These are phyloP conservation scores for Apiospora arundinis DNA, from an alignment of 2,329 filamentous ascomycete genomes.

Conservation along the genomic window DNA sequence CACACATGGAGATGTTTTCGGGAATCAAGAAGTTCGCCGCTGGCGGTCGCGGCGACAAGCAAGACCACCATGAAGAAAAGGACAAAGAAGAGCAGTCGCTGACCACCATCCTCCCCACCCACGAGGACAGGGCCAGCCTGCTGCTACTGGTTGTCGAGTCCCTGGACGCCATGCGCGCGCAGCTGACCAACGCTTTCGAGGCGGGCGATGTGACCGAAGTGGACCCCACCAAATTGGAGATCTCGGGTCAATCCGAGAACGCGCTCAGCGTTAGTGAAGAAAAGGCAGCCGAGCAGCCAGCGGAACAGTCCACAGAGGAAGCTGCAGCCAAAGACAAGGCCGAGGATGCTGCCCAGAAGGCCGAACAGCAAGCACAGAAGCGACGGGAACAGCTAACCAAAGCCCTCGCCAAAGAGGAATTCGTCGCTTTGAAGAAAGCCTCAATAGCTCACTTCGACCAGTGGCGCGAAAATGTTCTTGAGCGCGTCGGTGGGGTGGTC, in stretches of 20 bases:
- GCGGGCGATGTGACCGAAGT: conserved; percentile 11
- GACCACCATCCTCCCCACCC: conserved; percentile 29
- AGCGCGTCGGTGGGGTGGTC: conserved; percentile 38
- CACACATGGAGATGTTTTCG: background rate
- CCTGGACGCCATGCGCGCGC: conserved; percentile 28
- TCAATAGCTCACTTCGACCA: conserved; percentile 37
- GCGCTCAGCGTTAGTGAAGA: conserved; percentile 13
- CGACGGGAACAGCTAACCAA: conserved; percentile 31
- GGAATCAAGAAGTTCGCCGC: conserved; percentile 22
- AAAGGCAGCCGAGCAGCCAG: conserved; percentile 20
- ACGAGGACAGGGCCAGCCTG: conserved; percentile 29
- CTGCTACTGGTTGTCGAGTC: conserved; percentile 29
- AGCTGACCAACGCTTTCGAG: conserved; percentile 27
- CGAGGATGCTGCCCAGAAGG: background rate
- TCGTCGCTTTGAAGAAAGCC: conserved; percentile 35
- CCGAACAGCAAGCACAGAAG: conserved; percentile 29
- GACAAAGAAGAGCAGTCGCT: conserved; percentile 29
- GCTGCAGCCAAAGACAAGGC: background rate
- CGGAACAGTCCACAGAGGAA: background rate
- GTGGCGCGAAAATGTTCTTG: conserved; percentile 39
- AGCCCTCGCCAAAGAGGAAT: conserved; percentile 33
- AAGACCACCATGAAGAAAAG: background rate
- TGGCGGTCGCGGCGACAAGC: background rate
- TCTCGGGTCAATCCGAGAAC: background rate
- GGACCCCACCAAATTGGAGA: conserved; percentile 5